These are phyloP conservation scores for Rhizoclosmatium globosum DNA, from an alignment of 192 early-diverging fungal genomes.

Conservation along the genomic window DNA sequence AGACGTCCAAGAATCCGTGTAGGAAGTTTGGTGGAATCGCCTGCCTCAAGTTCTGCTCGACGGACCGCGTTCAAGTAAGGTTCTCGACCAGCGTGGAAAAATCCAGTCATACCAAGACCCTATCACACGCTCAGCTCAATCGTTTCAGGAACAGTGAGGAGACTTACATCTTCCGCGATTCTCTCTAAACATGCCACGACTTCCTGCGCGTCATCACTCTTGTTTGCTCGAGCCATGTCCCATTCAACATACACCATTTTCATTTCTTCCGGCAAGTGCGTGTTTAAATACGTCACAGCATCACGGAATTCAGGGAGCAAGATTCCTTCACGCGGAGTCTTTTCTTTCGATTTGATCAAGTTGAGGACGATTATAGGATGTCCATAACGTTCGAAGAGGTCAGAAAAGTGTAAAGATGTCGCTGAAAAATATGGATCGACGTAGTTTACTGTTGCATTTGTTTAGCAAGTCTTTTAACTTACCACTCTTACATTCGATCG, in stretches of 20 bases:
- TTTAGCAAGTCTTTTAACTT: neutral
- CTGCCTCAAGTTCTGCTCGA: slow-evolving; percentile 17
- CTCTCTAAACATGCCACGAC: slow-evolving; percentile 90
- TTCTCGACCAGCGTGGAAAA: slow-evolving; percentile 91
- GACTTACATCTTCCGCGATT: slow-evolving; percentile 78
- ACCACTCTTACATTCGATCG: slow-evolving; percentile 69
- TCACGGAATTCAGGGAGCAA: slow-evolving; percentile 87
- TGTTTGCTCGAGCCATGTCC: slow-evolving; percentile 98
- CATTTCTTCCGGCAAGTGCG: slow-evolving; percentile 82
- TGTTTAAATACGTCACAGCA: slow-evolving; percentile 86
- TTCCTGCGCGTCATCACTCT: slow-evolving; percentile 80
- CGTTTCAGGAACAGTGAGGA: neutral
- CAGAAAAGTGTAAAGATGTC: slow-evolving; percentile 92
- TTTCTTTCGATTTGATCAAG: slow-evolving; percentile 95
- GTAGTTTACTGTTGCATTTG: slow-evolving; percentile 67
- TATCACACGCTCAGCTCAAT: neutral
- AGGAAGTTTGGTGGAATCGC: neutral
- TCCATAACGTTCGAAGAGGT: slow-evolving; percentile 92
- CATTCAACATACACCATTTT: slow-evolving; percentile 91
- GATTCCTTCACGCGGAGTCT: slow-evolving; percentile 84
- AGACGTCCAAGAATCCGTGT: slow-evolving; percentile 51
- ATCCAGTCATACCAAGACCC: slow-evolving; percentile 67
- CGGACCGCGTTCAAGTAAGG: slow-evolving; percentile 56
- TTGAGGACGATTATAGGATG: slow-evolving; percentile 92
- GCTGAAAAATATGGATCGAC: slow-evolving; percentile 94